These are phyloP conservation scores for Sophora flavescens DNA, from an alignment of 306 rosid species.

Conservation along the genomic window DNA sequence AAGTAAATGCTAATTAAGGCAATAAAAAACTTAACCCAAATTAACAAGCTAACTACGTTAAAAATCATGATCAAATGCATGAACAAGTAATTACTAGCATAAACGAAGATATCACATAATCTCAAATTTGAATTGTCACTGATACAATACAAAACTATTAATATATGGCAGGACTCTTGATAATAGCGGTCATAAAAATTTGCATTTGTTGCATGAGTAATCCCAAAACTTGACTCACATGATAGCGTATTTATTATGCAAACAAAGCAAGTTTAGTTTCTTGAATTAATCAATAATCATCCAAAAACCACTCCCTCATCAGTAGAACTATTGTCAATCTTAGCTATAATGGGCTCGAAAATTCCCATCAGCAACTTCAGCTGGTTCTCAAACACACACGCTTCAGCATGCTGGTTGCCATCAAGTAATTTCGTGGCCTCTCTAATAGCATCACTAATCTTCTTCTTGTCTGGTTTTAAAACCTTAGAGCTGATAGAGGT, in stretches of 20 bases:
- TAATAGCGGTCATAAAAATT: too few species aligned
- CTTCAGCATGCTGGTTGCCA: slow-evolving; percentile 39
- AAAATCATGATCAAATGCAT: too few species aligned
- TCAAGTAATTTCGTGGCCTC: not conserved
- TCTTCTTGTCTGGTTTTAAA: not conserved
- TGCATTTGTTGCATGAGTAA: not conserved
- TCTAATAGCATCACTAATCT: not conserved
- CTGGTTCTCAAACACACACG: slow-evolving; percentile 50
- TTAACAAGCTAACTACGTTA: too few species aligned
- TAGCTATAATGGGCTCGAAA: slow-evolving; percentile 52
- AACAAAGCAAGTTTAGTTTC: not conserved
- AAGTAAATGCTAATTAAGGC: too few species aligned
- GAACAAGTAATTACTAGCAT: too few species aligned
- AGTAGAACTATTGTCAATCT: not conserved
- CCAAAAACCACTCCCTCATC: not conserved
- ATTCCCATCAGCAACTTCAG: slow-evolving; percentile 48
- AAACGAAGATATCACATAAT: too few species aligned
- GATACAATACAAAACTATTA: too few species aligned
- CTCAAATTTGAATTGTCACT: too few species aligned
- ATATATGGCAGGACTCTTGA: too few species aligned
- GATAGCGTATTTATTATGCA: not conserved
- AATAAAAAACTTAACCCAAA: too few species aligned
- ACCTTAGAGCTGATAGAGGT: not conserved
- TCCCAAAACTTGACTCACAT: not conserved
- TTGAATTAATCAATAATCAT: not conserved